Conservation (phyloP, 2,329 filamentous ascomycete genomes). For the Penicillium nordicum region DNA sequence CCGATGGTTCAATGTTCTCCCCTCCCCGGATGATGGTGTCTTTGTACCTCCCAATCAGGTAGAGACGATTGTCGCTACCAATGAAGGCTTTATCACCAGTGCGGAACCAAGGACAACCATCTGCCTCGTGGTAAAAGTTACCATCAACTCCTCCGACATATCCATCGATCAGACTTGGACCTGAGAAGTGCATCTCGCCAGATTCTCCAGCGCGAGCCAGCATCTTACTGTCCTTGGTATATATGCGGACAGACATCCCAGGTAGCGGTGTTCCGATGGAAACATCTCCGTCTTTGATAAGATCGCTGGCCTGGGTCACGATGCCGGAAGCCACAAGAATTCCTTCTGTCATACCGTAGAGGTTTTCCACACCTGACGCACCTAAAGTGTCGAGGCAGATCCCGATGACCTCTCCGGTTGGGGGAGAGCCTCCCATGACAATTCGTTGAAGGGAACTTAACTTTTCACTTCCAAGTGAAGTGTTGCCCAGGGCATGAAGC, state of each 20-base stretch:
- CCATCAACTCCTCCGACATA: slow-evolving; percentile 8
- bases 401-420: slow-evolving; percentile 12
- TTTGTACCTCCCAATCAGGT: slow-evolving; percentile 18
- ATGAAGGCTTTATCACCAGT: slow-evolving; percentile 18
- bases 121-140: slow-evolving; percentile 13
- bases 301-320: neutral
- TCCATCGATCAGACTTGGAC: slow-evolving; percentile 4
- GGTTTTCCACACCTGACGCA: slow-evolving; percentile 13
- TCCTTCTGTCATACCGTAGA: slow-evolving; percentile 17
- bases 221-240: neutral
- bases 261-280: neutral
- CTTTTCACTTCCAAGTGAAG: neutral
- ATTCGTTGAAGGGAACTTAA: slow-evolving; percentile 5
- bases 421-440: slow-evolving; percentile 11
- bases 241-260: slow-evolving; percentile 2
- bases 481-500: slow-evolving; percentile 7
- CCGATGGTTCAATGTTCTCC: slow-evolving; percentile 18
- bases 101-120: slow-evolving; percentile 14
- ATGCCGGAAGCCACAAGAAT: neutral
- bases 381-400: slow-evolving; percentile 12
- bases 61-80: slow-evolving; percentile 11
- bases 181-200: slow-evolving; percentile 10
- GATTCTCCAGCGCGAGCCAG: neutral
- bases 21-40: slow-evolving; percentile 21
- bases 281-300: slow-evolving; percentile 1